Evolutionary conservation across 2,329 filamentous ascomycete genomes (phyloP).

Genomic region (Neofusicoccum ribis): DNA sequence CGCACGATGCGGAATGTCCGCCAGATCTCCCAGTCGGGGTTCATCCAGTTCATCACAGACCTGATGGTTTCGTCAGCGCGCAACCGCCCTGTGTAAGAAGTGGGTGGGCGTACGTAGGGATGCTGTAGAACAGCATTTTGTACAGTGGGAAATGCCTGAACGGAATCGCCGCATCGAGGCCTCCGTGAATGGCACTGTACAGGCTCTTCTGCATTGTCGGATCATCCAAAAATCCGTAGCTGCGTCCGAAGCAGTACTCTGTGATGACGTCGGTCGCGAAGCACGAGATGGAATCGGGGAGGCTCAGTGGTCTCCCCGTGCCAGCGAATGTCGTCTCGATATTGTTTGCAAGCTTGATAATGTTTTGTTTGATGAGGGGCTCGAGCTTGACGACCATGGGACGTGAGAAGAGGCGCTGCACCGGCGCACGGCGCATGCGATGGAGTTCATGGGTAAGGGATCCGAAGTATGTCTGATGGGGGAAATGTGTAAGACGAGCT

Average conservation of each 20-base stretch:
- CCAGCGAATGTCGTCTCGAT: conserved; percentile 19
- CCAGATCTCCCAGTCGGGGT: conserved; percentile 4
- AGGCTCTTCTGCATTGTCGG: conserved; percentile 22
- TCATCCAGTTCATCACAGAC: conserved; percentile 2
- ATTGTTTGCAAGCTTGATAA: conserved; percentile 18
- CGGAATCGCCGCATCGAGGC: background rate
- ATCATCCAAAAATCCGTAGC: conserved; percentile 24
- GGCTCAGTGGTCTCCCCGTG: conserved; percentile 14
- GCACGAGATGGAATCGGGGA: conserved; percentile 22
- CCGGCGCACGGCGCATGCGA: conserved; percentile 22
- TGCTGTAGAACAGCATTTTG: background rate
- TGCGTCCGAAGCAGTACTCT: conserved; percentile 24
- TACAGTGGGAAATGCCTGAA: conserved; percentile 11
- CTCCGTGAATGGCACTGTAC: conserved; percentile 22
- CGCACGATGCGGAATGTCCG: background rate
- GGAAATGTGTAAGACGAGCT: no score
- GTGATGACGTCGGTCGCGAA: conserved; percentile 26
- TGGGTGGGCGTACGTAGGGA: background rate
- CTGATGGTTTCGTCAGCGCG: background rate
- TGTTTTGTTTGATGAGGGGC: conserved; percentile 20
- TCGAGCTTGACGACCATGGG: conserved; percentile 20
- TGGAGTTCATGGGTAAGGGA: conserved; percentile 25
- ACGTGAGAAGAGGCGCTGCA: conserved; percentile 21
- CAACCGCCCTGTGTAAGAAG: no score
- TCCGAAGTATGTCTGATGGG: conserved; percentile 3